Evolutionary conservation across 208 protist species (phyloP).

Genomic region (Tetramitus jugosus): DNA sequence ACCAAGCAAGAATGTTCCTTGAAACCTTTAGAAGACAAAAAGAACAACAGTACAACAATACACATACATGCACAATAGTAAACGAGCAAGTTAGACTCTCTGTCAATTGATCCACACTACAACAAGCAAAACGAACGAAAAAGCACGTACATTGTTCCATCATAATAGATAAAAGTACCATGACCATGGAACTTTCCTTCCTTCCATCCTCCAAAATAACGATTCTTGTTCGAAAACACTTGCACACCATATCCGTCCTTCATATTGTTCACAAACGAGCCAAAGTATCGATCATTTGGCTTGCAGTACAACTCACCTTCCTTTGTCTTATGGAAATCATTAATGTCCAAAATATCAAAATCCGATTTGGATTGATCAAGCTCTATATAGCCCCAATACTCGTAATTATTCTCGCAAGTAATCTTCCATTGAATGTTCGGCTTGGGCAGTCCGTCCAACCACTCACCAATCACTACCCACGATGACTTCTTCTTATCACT

Average conservation of each 20-base stretch:
- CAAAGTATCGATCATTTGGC: not conserved
- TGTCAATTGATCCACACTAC: too few species aligned
- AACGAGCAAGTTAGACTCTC: too few species aligned
- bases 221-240: not conserved
- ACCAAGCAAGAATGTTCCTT: conserved; percentile 4
- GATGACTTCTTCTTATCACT: not conserved
- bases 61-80: too few species aligned
- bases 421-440: conserved; percentile 4
- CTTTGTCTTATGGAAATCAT: not conserved
- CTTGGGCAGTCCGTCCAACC: not conserved
- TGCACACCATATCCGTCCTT: not conserved
- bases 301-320: conserved; percentile 16
- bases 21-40: too few species aligned
- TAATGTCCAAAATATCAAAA: not conserved
- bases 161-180: conserved; percentile 1
- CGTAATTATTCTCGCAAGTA: not conserved
- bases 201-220: conserved; percentile 15
- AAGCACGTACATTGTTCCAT: not conserved
- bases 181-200: not conserved
- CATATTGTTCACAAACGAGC: not conserved
- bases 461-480: not conserved
- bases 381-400: conserved; percentile 3
- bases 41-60: too few species aligned
- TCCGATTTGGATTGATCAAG: not conserved
- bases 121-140: too few species aligned